A percentile compares a stretch with the other conserved stretches of the same genome.
These are phyloP conservation scores for Inga oerstediana DNA, from an alignment of 306 rosid species.

Conservation along the genomic window DNA sequence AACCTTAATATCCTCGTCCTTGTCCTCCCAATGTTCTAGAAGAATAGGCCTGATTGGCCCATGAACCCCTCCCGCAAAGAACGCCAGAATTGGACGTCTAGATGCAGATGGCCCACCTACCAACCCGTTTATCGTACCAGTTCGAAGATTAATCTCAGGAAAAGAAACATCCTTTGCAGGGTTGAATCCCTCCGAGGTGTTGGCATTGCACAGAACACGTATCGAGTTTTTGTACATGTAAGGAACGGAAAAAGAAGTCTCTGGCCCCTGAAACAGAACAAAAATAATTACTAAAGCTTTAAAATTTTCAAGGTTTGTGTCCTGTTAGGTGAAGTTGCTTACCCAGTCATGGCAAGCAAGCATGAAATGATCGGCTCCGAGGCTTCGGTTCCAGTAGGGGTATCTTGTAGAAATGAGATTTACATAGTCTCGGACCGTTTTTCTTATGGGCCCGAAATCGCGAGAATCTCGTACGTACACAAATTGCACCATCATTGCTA, in stretches of 20 bases:
- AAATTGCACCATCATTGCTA: slow-evolving; percentile 77
- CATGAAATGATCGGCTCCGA: slow-evolving; percentile 90
- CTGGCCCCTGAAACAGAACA: slow-evolving; percentile 68
- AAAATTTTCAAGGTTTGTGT: background rate
- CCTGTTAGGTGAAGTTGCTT: background rate
- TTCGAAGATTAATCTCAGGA: slow-evolving; percentile 81
- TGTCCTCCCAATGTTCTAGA: slow-evolving; percentile 87
- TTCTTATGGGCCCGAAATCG: slow-evolving; percentile 66
- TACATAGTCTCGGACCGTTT: slow-evolving; percentile 67
- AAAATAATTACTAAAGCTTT: background rate
- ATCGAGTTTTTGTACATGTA: slow-evolving; percentile 62
- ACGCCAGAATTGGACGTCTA: slow-evolving; percentile 62
- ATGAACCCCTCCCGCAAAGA: slow-evolving; percentile 92
- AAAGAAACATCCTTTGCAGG: slow-evolving; percentile 81
- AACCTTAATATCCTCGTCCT: slow-evolving; percentile 64
- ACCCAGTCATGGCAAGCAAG: slow-evolving; percentile 99
- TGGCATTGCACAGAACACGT: slow-evolving; percentile 85
- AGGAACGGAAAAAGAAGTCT: slow-evolving; percentile 55
- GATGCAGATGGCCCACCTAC: slow-evolving; percentile 88
- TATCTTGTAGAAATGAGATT: slow-evolving; percentile 55
- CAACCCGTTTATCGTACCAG: slow-evolving; percentile 56
- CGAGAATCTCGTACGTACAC: slow-evolving; percentile 71
- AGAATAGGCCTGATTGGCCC: slow-evolving; percentile 68
- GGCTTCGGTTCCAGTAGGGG: slow-evolving; percentile 90
- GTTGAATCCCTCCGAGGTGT: slow-evolving; percentile 87